Evolutionary conservation across 495 filamentous ascomycete genomes (phyloP), one percentile per base, ranked within the genome.

Genomic region (Tuber calosporum): DNA sequence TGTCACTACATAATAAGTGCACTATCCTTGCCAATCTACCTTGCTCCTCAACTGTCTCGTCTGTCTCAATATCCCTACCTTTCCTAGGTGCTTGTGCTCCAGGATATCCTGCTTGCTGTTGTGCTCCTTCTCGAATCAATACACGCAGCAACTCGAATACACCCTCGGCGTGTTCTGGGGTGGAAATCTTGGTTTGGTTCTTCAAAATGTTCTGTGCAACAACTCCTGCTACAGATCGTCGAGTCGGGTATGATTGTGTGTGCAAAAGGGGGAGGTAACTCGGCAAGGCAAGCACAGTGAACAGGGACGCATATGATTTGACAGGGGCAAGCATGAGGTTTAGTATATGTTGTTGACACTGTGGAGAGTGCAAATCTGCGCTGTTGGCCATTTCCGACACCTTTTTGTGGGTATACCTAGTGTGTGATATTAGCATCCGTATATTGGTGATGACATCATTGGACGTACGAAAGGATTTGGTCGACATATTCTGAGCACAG

Each of bases 11-110:
- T 41, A 99, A 88, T 41, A 98, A 85, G 83, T 99, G 96, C 34
- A 97, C 88, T 72, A 99, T 87, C 79, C 96, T 87, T 62, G 96
- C 95, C 68, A 99, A 85, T 91, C 93, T 96, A 45, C 95, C 95
- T 86, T 99, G 95, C 83, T 98, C 95, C 82, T 97, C 94, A 74
- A 98, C 88, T 0, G 94, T 97, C 83, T 99, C 95, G 58, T 98
- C 96, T 1, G 96, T 97, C 81, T 89, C 88, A 40, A 88, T 67
- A 8, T 86, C 85, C 77, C 96, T 91, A 73, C 84, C 90, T 80
- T 87, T 90, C 83, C 83, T 84, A 71, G 89, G 87, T 2, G 87
- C 81, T 69, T 91, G 90, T 39, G 90, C 87, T 8, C 92, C 93
- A 17, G 93, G 91, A 79, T 96, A 97, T 38, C 92, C 92, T 66